Evolutionary conservation across 495 filamentous ascomycete species (phyloP).

Genomic region (Rhizodiscina lignyota): DNA sequence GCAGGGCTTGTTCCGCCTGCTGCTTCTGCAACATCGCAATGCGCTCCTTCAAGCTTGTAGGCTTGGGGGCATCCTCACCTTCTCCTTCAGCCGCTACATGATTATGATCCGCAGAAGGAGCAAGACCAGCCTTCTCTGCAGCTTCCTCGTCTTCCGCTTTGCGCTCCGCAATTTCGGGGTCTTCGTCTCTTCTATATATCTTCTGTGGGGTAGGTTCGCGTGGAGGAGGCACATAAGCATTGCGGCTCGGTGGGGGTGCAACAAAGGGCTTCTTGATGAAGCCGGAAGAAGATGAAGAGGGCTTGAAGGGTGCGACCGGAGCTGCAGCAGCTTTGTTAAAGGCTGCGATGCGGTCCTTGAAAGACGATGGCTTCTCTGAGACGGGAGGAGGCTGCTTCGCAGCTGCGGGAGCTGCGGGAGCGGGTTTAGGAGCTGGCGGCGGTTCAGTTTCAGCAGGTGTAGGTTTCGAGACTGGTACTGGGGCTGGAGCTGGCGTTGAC

Average conservation of each 20-base stretch:
- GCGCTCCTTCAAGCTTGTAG: conserved; percentile 80
- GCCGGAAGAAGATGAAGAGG: conserved; percentile 39
- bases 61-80: conserved; percentile 63
- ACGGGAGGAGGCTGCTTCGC: conserved; percentile 40
- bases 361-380: conserved; percentile 73
- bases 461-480: background rate
- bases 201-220: conserved; percentile 49
- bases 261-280: conserved; percentile 99
- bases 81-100: conserved; percentile 30
- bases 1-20: conserved; percentile 68
- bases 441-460: conserved; percentile 10
- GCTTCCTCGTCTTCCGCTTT: conserved; percentile 32
- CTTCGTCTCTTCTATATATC: conserved; percentile 76
- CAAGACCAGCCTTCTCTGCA: conserved; percentile 41
- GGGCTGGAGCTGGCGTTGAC: background rate
- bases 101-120: conserved; percentile 23
- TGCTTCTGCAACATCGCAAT: conserved; percentile 90
- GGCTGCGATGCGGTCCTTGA: conserved; percentile 87
- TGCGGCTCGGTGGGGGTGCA: conserved; percentile 80
- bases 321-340: conserved; percentile 85
- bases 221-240: conserved; percentile 73
- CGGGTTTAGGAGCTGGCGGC: conserved; percentile 29
- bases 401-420: conserved; percentile 13
- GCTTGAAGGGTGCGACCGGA: conserved; percentile 77
- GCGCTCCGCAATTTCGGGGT: conserved; percentile 60